These are phyloP conservation scores for Pholiota conissans DNA, from an alignment of 768 basidiomycete species.

Conservation along the genomic window DNA sequence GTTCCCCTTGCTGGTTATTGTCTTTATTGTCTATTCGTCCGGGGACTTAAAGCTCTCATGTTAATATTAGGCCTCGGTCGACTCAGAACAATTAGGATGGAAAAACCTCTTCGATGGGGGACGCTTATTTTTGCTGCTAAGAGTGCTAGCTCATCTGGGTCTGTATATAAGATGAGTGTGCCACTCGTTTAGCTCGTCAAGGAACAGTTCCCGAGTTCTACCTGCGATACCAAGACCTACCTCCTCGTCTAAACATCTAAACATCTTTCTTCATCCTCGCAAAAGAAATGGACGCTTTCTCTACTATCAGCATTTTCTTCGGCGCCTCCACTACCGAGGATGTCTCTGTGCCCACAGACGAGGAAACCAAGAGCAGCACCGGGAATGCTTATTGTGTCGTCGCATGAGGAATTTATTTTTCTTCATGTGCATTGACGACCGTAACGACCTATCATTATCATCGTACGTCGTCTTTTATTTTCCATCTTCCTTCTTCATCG, in stretches of 20 bases:
- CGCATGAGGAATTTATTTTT: slow-evolving; percentile 19
- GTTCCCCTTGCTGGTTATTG: background rate
- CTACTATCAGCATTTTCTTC: slow-evolving; percentile 21
- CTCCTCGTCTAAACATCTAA: background rate
- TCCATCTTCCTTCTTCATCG: background rate
- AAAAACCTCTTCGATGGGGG: background rate
- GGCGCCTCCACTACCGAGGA: slow-evolving; percentile 17
- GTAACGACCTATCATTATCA: slow-evolving; percentile 17
- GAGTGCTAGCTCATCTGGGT: background rate
- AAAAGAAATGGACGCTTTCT: slow-evolving; percentile 24
- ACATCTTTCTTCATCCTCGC: slow-evolving; percentile 7
- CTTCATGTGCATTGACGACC: slow-evolving; percentile 17
- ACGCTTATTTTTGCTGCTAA: background rate
- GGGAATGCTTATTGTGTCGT: slow-evolving; percentile 24
- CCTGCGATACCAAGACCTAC: slow-evolving; percentile 4
- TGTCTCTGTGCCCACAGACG: slow-evolving; percentile 13
- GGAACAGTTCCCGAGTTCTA: background rate
- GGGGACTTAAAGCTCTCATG: background rate
- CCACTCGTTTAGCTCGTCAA: background rate
- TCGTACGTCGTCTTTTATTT: slow-evolving; percentile 10
- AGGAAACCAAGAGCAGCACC: slow-evolving; percentile 14
- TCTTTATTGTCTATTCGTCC: background rate
- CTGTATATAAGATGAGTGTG: background rate
- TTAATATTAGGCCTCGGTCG: background rate
- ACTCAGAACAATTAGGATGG: background rate